phyloP scores from a whole-genome alignment of 2,329 filamentous ascomycete genomes.

The Colletotrichum gloeosporioides region DNA sequence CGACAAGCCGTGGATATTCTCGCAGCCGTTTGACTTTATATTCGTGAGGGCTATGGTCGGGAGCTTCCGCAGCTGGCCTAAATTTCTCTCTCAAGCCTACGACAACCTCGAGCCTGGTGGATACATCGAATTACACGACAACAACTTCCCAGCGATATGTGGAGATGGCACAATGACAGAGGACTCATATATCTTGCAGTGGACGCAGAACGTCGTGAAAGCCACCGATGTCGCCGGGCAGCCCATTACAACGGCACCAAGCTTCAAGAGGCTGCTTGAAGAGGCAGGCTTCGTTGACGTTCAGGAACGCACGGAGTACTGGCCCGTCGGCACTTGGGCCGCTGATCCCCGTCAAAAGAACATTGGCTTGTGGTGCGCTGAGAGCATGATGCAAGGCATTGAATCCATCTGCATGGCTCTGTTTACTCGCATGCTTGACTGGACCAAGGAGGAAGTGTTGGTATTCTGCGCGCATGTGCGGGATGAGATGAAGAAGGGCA shows the following conservation, averaged over 20 bases:
- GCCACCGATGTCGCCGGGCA: background rate
- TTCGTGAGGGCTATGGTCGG: background rate
- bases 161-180: slow-evolving; percentile 35
- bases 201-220: slow-evolving; percentile 38
- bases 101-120: slow-evolving; percentile 35
- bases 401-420: slow-evolving; percentile 36
- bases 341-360: slow-evolving; percentile 55
- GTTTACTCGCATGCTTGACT: slow-evolving; percentile 36
- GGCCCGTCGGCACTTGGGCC: slow-evolving; percentile 58
- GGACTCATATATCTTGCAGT: slow-evolving; percentile 29
- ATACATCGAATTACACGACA: slow-evolving; percentile 36
- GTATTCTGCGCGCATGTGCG: slow-evolving; percentile 38
- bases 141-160: slow-evolving; percentile 28
- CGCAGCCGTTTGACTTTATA: slow-evolving; percentile 34
- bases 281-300: slow-evolving; percentile 52
- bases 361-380: slow-evolving; percentile 37
- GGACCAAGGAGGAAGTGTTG: slow-evolving; percentile 36
- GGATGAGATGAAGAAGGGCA: slow-evolving; percentile 35
- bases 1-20: slow-evolving; percentile 37
- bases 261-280: slow-evolving; percentile 44
- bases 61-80: slow-evolving; percentile 24
- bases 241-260: background rate
- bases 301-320: slow-evolving; percentile 47
- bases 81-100: background rate
- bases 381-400: slow-evolving; percentile 31